phyloP scores from a whole-genome alignment of 805 yeast species.

The Starmerella bombicola region DNA sequence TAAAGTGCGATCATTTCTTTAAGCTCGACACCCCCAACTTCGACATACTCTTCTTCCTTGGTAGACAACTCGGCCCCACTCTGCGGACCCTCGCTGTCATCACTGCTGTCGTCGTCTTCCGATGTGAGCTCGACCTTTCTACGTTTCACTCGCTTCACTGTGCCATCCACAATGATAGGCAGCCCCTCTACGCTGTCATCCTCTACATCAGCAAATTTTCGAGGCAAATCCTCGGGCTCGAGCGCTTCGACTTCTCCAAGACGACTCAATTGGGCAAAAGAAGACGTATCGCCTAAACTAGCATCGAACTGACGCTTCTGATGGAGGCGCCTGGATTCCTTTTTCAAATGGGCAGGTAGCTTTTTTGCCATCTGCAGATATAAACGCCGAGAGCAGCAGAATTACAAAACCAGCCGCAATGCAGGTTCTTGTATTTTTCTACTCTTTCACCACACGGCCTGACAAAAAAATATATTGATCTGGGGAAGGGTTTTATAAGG shows the following conservation, averaged over 20 bases:
- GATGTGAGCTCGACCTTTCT: slow-evolving; percentile 23
- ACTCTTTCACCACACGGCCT: too few species aligned
- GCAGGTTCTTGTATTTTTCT: too few species aligned
- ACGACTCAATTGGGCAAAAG: slow-evolving; percentile 8
- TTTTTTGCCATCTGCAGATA: too few species aligned
- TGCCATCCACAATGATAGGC: slow-evolving; percentile 67
- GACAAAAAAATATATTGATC: too few species aligned
- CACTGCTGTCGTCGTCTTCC: slow-evolving; percentile 22
- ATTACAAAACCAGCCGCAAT: too few species aligned
- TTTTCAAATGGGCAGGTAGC: too few species aligned
- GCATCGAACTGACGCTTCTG: not conserved
- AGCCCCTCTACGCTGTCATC: slow-evolving; percentile 48
- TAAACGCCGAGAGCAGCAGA: too few species aligned
- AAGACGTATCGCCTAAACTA: not conserved
- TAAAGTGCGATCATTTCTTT: slow-evolving; percentile 76
- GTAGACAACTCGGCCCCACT: slow-evolving; percentile 8
- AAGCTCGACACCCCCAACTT: slow-evolving; percentile 44
- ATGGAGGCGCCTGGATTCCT: not conserved
- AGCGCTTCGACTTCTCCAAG: slow-evolving; percentile 11
- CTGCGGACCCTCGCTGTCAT: slow-evolving; percentile 17
- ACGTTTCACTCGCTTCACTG: slow-evolving; percentile 46
- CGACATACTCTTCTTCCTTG: slow-evolving; percentile 33
- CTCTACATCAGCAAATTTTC: slow-evolving; percentile 34
- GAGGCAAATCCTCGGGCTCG: slow-evolving; percentile 63
- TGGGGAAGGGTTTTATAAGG: too few species aligned